Conservation (phyloP, 495 filamentous ascomycete genomes). For the Aspergillus asperescens region DNA sequence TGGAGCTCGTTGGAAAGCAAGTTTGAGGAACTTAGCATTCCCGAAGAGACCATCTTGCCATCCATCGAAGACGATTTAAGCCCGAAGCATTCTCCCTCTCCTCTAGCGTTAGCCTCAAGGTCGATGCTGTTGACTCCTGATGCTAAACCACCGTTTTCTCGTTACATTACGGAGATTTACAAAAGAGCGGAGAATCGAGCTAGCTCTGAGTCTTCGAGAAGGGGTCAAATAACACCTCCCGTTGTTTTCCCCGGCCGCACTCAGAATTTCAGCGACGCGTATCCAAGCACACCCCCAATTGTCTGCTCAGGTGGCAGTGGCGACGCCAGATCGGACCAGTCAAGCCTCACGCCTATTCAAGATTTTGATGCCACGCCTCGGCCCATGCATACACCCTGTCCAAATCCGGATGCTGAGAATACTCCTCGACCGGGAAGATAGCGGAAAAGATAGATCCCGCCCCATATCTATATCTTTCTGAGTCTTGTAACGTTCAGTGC, state of each 20-base stretch:
- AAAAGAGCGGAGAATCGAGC: slow-evolving; percentile 13
- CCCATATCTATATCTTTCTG: neutral
- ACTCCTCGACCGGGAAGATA: slow-evolving; percentile 47
- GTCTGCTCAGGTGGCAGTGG: slow-evolving; percentile 13
- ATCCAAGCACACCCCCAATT: slow-evolving; percentile 31
- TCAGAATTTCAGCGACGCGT: neutral
- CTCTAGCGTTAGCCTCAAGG: slow-evolving; percentile 7
- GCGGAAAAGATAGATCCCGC: slow-evolving; percentile 14
- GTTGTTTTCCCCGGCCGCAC: slow-evolving; percentile 14
- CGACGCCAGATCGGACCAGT: slow-evolving; percentile 13
- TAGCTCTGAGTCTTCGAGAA: slow-evolving; percentile 7
- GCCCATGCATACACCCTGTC: slow-evolving; percentile 32
- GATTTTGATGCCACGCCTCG: slow-evolving; percentile 41
- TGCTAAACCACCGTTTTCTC: slow-evolving; percentile 13
- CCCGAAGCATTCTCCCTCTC: slow-evolving; percentile 21
- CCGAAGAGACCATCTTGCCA: slow-evolving; percentile 32
- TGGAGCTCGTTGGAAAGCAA: slow-evolving; percentile 29
- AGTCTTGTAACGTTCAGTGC: too few species aligned
- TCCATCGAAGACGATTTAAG: slow-evolving; percentile 27
- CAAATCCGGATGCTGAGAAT: slow-evolving; percentile 50
- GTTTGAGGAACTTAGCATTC: slow-evolving; percentile 37
- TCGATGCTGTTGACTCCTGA: neutral
- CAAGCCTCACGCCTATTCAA: slow-evolving; percentile 18
- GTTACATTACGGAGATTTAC: slow-evolving; percentile 24
- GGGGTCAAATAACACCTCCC: slow-evolving; percentile 37